Evolutionary conservation across 2,329 filamentous ascomycete genomes (phyloP).

Genomic region (Trichoderma afroharzianum): DNA sequence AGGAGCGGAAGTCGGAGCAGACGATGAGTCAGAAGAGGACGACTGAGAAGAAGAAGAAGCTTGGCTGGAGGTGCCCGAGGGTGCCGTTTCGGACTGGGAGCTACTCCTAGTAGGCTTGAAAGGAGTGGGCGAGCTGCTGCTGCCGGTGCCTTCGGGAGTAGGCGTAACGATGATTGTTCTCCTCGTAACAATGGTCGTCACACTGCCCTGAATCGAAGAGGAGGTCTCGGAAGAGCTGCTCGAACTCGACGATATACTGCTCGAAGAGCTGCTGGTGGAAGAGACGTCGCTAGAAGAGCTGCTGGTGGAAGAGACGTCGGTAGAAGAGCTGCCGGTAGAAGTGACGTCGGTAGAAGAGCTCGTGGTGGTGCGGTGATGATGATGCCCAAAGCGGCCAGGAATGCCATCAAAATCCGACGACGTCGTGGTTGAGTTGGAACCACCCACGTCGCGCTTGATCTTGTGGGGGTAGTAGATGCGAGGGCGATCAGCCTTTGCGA

Average conservation of each 20-base stretch:
- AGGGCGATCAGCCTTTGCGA: constrained; percentile 42
- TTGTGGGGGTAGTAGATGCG: constrained; percentile 57
- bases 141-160: neutral
- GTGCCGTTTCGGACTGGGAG: constrained; percentile 2
- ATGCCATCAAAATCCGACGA: neutral
- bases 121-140: constrained; percentile 19
- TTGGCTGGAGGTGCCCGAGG: neutral
- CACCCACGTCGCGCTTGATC: constrained; percentile 47
- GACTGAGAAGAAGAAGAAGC: neutral
- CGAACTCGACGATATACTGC: neutral
- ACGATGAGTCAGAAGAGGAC: neutral
- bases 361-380: neutral
- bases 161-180: constrained; percentile 12
- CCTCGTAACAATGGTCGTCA: constrained; percentile 12
- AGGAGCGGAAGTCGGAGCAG: neutral
- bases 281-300: neutral
- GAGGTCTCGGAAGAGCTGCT: neutral
- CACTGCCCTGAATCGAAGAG: neutral
- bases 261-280: neutral
- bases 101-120: neutral
- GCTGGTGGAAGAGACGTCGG: neutral
- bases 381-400: neutral
- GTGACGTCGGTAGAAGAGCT: neutral
- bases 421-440: constrained; percentile 31
- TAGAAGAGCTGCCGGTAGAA: neutral